A percentile compares a stretch with the other conserved stretches of the same genome.
phyloP scores from a whole-genome alignment of 192 early-diverging fungal species.

The Coemansia sp. region DNA sequence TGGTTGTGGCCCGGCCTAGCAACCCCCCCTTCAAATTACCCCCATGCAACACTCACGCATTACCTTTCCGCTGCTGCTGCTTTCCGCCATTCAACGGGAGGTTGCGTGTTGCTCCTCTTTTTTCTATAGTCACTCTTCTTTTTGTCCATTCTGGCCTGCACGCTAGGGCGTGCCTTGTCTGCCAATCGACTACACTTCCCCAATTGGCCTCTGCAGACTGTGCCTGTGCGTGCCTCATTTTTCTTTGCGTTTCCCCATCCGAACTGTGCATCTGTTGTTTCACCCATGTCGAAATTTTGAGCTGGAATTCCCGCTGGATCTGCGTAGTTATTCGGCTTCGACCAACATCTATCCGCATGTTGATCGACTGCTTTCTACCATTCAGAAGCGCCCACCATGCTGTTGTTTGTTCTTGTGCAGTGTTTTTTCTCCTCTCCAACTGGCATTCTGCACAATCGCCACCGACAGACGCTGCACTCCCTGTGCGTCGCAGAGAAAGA shows the following conservation, averaged over 20 bases:
- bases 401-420: background rate
- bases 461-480: background rate
- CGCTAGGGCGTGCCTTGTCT: background rate
- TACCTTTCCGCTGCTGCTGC: background rate
- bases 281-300: constrained; percentile 1
- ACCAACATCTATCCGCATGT: constrained; percentile 16
- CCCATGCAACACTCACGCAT: constrained; percentile 5
- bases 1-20: background rate
- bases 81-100: constrained; percentile 9
- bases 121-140: background rate
- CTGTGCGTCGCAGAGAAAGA: background rate
- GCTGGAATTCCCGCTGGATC: constrained; percentile 10
- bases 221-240: background rate
- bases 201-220: background rate
- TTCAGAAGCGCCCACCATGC: background rate
- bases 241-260: background rate
- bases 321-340: constrained; percentile 14
- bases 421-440: background rate
- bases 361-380: constrained; percentile 13
- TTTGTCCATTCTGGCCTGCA: constrained; percentile 1
- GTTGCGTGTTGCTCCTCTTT: constrained; percentile 3
- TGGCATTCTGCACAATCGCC: background rate
- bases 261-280: background rate
- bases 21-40: constrained; percentile 16
- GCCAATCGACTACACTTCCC: background rate